Evolutionary conservation across 257 asterid species (phyloP).

Genomic region (Salvia splendens): DNA sequence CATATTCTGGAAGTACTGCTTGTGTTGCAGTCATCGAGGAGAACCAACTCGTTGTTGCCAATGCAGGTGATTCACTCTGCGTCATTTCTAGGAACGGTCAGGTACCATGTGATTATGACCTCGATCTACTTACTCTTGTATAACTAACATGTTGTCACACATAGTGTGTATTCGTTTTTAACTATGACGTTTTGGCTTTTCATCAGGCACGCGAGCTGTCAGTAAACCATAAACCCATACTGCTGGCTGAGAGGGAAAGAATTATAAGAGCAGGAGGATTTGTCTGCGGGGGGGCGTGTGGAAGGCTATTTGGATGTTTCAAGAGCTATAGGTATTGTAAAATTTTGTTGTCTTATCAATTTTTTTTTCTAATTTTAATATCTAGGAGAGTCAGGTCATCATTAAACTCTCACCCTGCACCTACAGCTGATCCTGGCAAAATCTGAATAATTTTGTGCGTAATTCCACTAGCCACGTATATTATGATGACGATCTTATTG

Average conservation of each 20-base stretch:
- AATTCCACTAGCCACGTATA: not conserved
- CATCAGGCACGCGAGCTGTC: constrained; percentile 89
- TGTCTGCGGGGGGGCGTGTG: constrained; percentile 91
- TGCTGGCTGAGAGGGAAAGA: constrained; percentile 88
- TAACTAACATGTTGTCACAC: not conserved
- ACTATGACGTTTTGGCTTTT: constrained; percentile 11
- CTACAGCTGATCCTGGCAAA: not conserved
- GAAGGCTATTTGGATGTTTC: constrained; percentile 91
- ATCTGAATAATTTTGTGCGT: not conserved
- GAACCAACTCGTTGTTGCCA: constrained; percentile 81
- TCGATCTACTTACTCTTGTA: constrained; percentile 11
- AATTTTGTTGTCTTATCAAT: constrained; percentile 6
- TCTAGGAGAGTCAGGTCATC: not conserved
- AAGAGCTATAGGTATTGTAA: constrained; percentile 80
- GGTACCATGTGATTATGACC: constrained; percentile 51
- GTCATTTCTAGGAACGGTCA: constrained; percentile 96
- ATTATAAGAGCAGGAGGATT: constrained; percentile 93
- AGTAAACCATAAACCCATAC: constrained; percentile 95
- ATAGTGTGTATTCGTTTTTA: not conserved
- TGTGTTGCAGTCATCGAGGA: constrained; percentile 85
- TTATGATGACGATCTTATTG: not conserved
- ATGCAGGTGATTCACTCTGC: constrained; percentile 99
- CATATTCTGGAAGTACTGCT: too few species aligned
- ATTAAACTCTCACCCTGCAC: not conserved
- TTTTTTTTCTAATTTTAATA: not conserved